Evolutionary conservation across 768 basidiomycete genomes (phyloP), one percentile per base, ranked within the genome.

Genomic region (Kwoniella dendrophila): DNA sequence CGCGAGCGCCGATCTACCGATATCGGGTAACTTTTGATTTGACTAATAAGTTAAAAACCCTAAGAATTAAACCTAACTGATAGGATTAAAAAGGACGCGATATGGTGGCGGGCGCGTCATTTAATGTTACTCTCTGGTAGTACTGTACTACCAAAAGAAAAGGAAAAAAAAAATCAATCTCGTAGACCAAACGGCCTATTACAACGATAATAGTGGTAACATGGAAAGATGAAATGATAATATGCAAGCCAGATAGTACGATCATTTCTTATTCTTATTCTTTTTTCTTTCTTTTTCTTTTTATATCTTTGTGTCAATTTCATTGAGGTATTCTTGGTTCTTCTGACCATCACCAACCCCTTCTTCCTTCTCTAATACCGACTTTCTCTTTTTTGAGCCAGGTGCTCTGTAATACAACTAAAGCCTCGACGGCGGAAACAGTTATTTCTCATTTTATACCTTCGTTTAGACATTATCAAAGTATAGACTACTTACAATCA

Each of bases 371-470:
- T 61, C 61, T 56, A 59, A 34, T 62, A n/a, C 50, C 56, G 27
- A 50, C 27, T 44, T n/a, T n/a, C n/a, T n/a, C n/a, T n/a, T n/a
- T 41, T 30, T 22, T 52, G 73, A 75, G 73, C 73, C 73, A 56
- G 73, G 73, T 62, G 73, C 73, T 75, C 73, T 54, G 20, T 4
- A 63, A 59, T 51, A n/a, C n/a, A n/a, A n/a, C n/a, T n/a, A n/a
- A 58, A 43, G 73, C 73, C 73, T 75, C 63, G 69, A 73, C 69
- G 72, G 72, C 72, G 30, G n/a, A n/a, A n/a, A n/a, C n/a, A n/a
- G n/a, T n/a, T n/a, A n/a, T n/a, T n/a, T n/a, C n/a, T n/a, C n/a
- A n/a, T n/a, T n/a, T n/a, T n/a, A 58, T 63, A 73, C 69, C 54
- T 66, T 69, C 72, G 38, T 69, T 71, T 64, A 18, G 40, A n/a